phyloP scores from a whole-genome alignment of 129 eudicot genomes.

The Lonicera japonica region DNA sequence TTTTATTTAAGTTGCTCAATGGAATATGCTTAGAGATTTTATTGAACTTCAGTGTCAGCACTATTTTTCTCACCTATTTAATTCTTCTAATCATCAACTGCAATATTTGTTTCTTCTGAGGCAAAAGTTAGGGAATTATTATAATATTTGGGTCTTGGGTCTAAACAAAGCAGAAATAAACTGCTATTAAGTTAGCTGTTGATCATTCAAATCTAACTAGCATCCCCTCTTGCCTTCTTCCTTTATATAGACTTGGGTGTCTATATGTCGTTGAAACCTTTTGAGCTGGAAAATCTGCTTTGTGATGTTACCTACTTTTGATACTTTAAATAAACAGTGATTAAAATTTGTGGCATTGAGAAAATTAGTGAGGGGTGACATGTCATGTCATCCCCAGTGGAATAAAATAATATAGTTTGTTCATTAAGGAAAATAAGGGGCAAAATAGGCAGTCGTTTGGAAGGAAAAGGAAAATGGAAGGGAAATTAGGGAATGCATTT shows the following conservation, averaged over 20 bases:
- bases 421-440: too few species aligned
- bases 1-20: not conserved
- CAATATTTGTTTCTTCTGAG: not conserved
- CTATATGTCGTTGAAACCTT: conserved; percentile 4
- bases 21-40: not conserved
- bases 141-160: not conserved
- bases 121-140: not conserved
- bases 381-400: not conserved
- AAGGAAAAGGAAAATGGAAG: too few species aligned
- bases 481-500: too few species aligned
- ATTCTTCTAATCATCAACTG: not conserved
- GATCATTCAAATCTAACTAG: not conserved
- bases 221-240: conserved; percentile 5
- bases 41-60: not conserved
- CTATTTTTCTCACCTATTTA: not conserved
- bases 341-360: not conserved
- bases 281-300: conserved; percentile 9
- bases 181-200: not conserved
- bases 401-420: too few species aligned
- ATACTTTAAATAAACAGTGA: not conserved
- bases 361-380: not conserved
- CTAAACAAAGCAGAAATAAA: not conserved
- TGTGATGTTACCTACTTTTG: not conserved
- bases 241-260: conserved; percentile 2
- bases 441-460: too few species aligned